Conservation (phyloP, 176 grass and related monocot species). For the Panicum miliaceum region DNA sequence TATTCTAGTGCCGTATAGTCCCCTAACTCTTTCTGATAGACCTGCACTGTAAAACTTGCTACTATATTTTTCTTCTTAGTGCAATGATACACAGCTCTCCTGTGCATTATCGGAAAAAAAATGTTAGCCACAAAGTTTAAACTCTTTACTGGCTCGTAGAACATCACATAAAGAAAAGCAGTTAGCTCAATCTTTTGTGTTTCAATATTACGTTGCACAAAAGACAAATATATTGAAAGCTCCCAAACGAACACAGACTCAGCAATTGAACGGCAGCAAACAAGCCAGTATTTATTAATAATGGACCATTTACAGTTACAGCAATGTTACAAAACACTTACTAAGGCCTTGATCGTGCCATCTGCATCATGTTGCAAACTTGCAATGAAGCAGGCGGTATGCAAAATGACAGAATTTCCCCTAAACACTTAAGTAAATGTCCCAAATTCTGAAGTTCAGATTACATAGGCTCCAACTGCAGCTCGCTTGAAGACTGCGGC, state of each 20-base stretch:
- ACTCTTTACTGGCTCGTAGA: background rate
- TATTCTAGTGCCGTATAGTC: too few species aligned
- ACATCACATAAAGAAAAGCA: background rate
- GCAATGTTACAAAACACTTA: background rate
- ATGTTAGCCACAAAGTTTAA: background rate
- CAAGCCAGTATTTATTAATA: background rate
- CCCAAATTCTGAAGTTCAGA: background rate
- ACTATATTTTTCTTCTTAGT: too few species aligned
- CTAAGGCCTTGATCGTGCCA: background rate
- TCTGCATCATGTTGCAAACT: background rate
- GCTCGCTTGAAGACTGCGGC: background rate
- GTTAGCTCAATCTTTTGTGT: too few species aligned
- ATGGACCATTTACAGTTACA: background rate
- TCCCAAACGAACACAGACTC: background rate
- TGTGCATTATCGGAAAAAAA: too few species aligned
- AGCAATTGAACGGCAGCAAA: background rate
- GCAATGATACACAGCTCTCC: too few species aligned
- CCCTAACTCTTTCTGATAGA: too few species aligned
- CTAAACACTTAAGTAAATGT: background rate
- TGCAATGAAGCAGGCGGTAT: background rate
- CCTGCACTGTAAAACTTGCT: too few species aligned
- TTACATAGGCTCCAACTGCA: background rate
- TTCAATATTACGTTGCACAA: background rate
- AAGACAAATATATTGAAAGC: background rate
- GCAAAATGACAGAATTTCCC: background rate